phyloP scores from a whole-genome alignment of 2,329 filamentous ascomycete species.

The Verticillium alfalfae region DNA sequence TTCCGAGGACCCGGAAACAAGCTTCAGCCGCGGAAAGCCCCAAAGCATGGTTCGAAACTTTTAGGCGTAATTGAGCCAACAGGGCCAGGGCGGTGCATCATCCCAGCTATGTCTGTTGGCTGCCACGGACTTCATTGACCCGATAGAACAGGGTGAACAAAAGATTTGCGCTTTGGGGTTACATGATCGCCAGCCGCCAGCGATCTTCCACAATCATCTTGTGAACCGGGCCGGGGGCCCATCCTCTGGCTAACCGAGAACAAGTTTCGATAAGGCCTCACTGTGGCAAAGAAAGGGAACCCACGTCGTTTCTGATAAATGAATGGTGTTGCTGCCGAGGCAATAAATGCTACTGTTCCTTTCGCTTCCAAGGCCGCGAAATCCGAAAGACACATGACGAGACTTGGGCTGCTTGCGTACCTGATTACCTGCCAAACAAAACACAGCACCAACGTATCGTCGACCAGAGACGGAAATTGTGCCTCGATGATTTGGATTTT shows the following conservation, averaged over 20 bases:
- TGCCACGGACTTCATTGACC: not conserved
- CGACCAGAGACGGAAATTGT: too few relatives aligned
- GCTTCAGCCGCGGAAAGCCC: not conserved
- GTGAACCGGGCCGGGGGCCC: not conserved
- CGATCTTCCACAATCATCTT: not conserved
- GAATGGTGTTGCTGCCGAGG: not conserved
- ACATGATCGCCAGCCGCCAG: not conserved
- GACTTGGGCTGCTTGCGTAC: not conserved
- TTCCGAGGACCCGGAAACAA: too few relatives aligned
- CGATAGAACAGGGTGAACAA: not conserved
- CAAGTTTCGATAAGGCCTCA: not conserved
- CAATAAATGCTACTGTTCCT: not conserved
- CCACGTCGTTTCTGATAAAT: not conserved
- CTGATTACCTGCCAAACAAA: not conserved
- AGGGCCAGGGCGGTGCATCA: not conserved
- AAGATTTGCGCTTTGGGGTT: not conserved
- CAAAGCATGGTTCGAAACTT: too few relatives aligned
- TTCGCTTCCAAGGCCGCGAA: not conserved
- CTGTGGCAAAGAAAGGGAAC: not conserved
- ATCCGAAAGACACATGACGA: not conserved
- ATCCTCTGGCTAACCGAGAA: not conserved
- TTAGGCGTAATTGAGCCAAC: too few relatives aligned
- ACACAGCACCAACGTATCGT: not conserved
- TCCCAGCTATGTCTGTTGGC: not conserved
- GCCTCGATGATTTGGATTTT: not conserved